phyloP scores from a whole-genome alignment of 2,329 filamentous ascomycete genomes.

The Fusarium sororula region DNA sequence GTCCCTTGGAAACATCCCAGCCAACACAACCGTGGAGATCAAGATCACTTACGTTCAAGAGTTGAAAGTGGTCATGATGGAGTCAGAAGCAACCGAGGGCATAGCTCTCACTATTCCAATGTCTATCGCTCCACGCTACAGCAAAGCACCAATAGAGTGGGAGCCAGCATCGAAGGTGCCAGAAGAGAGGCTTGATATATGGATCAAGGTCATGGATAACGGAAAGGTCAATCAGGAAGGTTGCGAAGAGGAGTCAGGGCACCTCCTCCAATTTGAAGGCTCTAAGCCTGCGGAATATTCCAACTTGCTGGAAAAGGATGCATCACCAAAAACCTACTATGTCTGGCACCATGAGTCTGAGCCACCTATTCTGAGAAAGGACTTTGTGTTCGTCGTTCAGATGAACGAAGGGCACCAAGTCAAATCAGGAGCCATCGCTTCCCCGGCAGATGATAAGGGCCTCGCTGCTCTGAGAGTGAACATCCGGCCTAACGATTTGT shows the following conservation, averaged over 20 bases:
- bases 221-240: accelerated
- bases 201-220: accelerated
- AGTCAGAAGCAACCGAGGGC: accelerated
- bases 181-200: neutral
- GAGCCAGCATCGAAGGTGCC: accelerated
- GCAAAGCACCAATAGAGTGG: accelerated
- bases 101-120: neutral
- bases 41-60: neutral
- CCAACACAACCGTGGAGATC: accelerated
- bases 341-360: neutral
- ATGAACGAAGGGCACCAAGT: accelerated
- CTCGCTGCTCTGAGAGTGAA: neutral
- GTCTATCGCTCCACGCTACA: neutral
- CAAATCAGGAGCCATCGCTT: neutral
- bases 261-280: accelerated
- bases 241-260: neutral
- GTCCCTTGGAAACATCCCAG: neutral
- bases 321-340: accelerated
- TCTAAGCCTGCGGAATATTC: neutral
- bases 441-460: accelerated
- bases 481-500: neutral
- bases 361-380: accelerated
- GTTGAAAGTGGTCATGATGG: neutral
- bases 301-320: accelerated
- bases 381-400: neutral